These are phyloP conservation scores for Trichophyton benhamiae DNA, from an alignment of 2,329 filamentous ascomycete genomes.

Conservation along the genomic window DNA sequence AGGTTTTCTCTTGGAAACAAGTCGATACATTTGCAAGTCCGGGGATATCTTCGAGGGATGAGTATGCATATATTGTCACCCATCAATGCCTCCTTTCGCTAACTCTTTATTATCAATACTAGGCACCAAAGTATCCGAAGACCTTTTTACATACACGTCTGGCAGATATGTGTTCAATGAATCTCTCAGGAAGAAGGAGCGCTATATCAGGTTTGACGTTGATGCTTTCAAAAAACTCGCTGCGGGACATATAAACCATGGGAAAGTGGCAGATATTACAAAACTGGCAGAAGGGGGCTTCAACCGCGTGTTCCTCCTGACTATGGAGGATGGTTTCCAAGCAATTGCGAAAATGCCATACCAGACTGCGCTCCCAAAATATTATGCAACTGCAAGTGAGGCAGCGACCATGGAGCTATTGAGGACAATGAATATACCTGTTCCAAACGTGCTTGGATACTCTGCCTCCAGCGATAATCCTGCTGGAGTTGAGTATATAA, in stretches of 20 bases:
- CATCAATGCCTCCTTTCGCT: not conserved
- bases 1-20: too few relatives aligned
- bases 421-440: constrained; percentile 22
- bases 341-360: constrained; percentile 20
- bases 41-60: not conserved
- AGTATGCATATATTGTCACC: not conserved
- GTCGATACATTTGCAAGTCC: too few relatives aligned
- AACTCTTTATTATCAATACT: not conserved
- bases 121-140: not conserved
- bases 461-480: constrained; percentile 25
- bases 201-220: constrained; percentile 11
- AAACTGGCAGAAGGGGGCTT: constrained; percentile 18
- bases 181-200: constrained; percentile 5
- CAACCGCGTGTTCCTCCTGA: constrained; percentile 18
- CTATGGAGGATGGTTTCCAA: constrained; percentile 15
- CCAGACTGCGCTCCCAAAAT: constrained; percentile 15
- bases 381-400: constrained; percentile 22
- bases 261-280: constrained; percentile 9
- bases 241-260: constrained; percentile 4
- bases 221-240: constrained; percentile 10
- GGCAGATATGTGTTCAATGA: constrained; percentile 12
- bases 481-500: constrained; percentile 31
- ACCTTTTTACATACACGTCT: constrained; percentile 11
- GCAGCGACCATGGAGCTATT: constrained; percentile 28
- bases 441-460: constrained; percentile 27